Conservation (phyloP, 345 rosid species). For the Citrus trifoliata region DNA sequence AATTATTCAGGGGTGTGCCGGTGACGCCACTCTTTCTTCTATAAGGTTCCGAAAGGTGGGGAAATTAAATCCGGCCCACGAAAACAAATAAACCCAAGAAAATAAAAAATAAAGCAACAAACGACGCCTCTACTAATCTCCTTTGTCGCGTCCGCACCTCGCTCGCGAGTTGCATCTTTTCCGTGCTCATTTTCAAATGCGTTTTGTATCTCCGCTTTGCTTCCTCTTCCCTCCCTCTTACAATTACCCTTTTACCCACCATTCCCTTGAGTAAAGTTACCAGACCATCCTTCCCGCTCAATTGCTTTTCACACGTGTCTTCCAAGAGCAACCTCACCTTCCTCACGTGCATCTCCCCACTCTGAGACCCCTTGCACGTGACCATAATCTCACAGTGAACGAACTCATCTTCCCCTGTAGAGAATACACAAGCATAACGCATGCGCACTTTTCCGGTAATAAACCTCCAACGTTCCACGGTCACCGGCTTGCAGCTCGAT, state of each 20-base stretch:
- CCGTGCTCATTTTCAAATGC: conserved; percentile 42
- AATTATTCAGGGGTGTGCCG: no score
- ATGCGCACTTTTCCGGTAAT: conserved; percentile 57
- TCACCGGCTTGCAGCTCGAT: conserved; percentile 61
- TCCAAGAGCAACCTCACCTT: conserved; percentile 66
- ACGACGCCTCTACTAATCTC: no score
- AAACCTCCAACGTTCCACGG: conserved; percentile 66
- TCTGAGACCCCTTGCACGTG: conserved; percentile 39
- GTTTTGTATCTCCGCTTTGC: conserved; percentile 35
- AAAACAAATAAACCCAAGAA: no score
- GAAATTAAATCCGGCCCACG: no score
- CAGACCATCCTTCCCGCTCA: conserved; percentile 65
- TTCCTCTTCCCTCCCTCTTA: conserved; percentile 23
- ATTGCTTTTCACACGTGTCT: conserved; percentile 58
- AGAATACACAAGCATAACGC: conserved; percentile 35
- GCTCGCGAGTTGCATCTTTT: background rate
- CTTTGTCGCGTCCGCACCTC: no score
- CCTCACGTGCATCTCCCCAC: conserved; percentile 62
- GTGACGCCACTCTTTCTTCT: no score
- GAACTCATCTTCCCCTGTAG: conserved; percentile 24
- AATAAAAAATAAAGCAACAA: no score
- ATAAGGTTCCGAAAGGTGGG: no score
- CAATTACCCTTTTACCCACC: conserved; percentile 49
- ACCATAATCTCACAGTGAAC: conserved; percentile 50
- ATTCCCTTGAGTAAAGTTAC: conserved; percentile 38